Evolutionary conservation across 352 stramenopile genomes (phyloP), one percentile per base, ranked within the genome.

Genomic region (Pythium biforme): DNA sequence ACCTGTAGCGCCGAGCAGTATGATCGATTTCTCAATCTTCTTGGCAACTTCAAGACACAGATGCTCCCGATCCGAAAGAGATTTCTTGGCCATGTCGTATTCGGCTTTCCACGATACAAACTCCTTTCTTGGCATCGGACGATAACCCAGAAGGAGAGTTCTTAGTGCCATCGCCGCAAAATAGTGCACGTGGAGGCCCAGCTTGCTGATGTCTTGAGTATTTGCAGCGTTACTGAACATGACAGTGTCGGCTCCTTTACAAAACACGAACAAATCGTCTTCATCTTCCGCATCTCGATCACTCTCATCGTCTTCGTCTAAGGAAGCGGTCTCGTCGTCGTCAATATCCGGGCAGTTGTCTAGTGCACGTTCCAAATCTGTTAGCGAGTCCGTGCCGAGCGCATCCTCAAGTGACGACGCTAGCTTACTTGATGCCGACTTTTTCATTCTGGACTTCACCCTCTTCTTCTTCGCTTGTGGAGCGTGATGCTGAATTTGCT

Each of bases 1-100:
- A 0, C 95, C 97, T 1, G 95, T 99, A 19, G 96, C 96, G 20
- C 97, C 97, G 3, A 99, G 72, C 31, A 99, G 77, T 10, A 93
- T 89, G 8, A 98, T 81, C 0, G 79, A 78, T 10, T 73, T 89
- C 33, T 96, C 88, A n/a, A 96, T 84, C 27, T 83, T 69, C 52
- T 75, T 81, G 3, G 86, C 81, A 1, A 89, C 81, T 56, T 91
- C 79, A 1, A 93, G 68, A 51, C 85, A 90, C 8, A 77, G 57
- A 19, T 82, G 70, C 27, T 92, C 79, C 5, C 85, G 79, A 40
- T 89, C 81, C 3, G 74, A 70, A 6, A 92, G 64, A 1, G 80
- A 86, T 51, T 83, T 89, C 25, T 85, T 81, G 15, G 82, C 83
- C 14, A 78, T 48, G 39, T 90, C 81, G 50, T 84, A 93, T n/a